Evolutionary conservation across 768 basidiomycete genomes (phyloP).

Genomic region (Boletus rex-veris): DNA sequence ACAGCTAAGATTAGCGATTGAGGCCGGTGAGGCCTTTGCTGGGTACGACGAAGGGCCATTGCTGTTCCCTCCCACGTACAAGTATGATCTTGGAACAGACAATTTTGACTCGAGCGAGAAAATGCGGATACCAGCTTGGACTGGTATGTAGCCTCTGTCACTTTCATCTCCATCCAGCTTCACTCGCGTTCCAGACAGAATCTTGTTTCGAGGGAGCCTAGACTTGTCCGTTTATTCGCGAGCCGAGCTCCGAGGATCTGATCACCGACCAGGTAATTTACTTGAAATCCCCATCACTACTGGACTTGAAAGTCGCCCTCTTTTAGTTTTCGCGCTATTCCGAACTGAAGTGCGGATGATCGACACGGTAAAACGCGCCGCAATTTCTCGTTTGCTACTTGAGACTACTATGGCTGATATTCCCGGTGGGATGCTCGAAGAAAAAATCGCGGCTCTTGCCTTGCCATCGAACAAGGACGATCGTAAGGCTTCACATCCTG

Average conservation of each 20-base stretch:
- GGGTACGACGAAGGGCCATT: slow-evolving; percentile 89
- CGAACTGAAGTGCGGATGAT: slow-evolving; percentile 73
- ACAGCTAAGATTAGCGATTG: slow-evolving; percentile 73
- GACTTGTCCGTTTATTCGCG: slow-evolving; percentile 78
- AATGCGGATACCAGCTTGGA: slow-evolving; percentile 95
- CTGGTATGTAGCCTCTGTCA: slow-evolving; percentile 51
- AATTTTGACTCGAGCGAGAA: slow-evolving; percentile 96
- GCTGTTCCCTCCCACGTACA: slow-evolving; percentile 93
- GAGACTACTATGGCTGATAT: slow-evolving; percentile 59
- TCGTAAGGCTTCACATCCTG: slow-evolving; percentile 25
- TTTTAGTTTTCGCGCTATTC: slow-evolving; percentile 80
- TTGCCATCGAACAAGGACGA: slow-evolving; percentile 40
- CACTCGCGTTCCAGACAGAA: slow-evolving; percentile 64
- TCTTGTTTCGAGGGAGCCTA: slow-evolving; percentile 79
- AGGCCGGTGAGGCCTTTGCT: slow-evolving; percentile 66
- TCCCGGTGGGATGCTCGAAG: slow-evolving; percentile 66
- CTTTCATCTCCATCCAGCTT: background rate
- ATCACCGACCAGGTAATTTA: slow-evolving; percentile 83
- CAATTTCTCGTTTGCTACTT: slow-evolving; percentile 64
- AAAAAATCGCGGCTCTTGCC: slow-evolving; percentile 61
- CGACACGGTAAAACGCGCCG: slow-evolving; percentile 70
- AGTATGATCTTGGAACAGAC: slow-evolving; percentile 80
- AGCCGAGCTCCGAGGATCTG: slow-evolving; percentile 85
- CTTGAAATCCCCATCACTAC: background rate
- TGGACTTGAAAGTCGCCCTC: background rate